phyloP scores from a whole-genome alignment of 768 basidiomycete species.

The Lepiota brunneoincarnata region DNA sequence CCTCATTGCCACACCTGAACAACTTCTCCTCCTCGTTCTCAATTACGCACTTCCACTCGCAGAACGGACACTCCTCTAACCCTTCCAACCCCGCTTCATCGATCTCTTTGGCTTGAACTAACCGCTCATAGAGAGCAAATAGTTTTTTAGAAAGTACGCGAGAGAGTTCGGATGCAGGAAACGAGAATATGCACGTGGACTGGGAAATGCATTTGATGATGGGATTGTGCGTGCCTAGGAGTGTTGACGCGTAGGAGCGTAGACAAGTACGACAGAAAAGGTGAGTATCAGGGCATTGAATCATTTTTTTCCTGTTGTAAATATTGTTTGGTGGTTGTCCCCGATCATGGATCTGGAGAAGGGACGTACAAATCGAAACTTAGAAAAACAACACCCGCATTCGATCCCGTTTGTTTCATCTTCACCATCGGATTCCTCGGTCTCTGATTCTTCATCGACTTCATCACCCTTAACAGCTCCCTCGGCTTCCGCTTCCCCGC shows the following conservation, averaged over 20 bases:
- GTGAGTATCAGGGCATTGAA: slow-evolving; percentile 88
- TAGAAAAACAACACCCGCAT: slow-evolving; percentile 84
- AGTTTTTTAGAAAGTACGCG: slow-evolving; percentile 69
- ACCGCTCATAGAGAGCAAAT: slow-evolving; percentile 65
- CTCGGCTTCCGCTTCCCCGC: slow-evolving; percentile 16
- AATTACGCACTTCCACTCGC: slow-evolving; percentile 83
- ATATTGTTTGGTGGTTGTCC: slow-evolving; percentile 2
- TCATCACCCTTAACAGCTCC: slow-evolving; percentile 23
- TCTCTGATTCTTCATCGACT: slow-evolving; percentile 31
- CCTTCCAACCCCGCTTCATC: slow-evolving; percentile 75
- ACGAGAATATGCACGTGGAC: slow-evolving; percentile 65
- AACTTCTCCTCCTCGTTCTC: slow-evolving; percentile 65
- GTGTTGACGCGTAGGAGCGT: slow-evolving; percentile 60
- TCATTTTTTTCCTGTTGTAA: slow-evolving; percentile 68
- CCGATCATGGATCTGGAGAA: slow-evolving; percentile 1
- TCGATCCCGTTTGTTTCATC: slow-evolving; percentile 59
- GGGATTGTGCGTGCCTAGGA: slow-evolving; percentile 61
- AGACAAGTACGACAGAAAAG: slow-evolving; percentile 81
- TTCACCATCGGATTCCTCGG: slow-evolving; percentile 41
- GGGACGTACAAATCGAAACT: slow-evolving; percentile 62
- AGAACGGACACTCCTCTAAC: slow-evolving; percentile 88
- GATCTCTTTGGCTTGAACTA: slow-evolving; percentile 78
- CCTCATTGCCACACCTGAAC: slow-evolving; percentile 53
- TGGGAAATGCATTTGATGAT: slow-evolving; percentile 81
- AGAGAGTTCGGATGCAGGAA: slow-evolving; percentile 65